These are phyloP conservation scores for Scheffersomyces stipitis DNA, from an alignment of 805 yeast genomes.

Conservation along the genomic window DNA sequence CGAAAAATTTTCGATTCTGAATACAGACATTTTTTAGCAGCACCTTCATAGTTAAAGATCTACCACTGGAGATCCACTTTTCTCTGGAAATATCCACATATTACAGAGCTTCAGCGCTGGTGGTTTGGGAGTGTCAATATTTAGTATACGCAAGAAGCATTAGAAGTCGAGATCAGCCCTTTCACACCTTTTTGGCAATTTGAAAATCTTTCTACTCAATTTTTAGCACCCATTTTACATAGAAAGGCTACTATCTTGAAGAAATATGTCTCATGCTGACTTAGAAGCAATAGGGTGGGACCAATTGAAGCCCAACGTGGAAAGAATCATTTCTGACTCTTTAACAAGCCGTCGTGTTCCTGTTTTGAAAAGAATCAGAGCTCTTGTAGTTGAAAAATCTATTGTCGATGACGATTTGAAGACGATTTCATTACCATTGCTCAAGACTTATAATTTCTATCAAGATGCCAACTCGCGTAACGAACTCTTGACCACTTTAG, in stretches of 20 bases:
- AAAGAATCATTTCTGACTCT: slow-evolving; percentile 28
- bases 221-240: no score
- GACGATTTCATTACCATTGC: slow-evolving; percentile 26
- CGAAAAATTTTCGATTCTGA: no score
- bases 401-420: slow-evolving; percentile 17
- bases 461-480: slow-evolving; percentile 51
- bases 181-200: no score
- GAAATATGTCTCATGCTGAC: slow-evolving; percentile 4
- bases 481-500: slow-evolving; percentile 41
- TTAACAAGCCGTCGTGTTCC: slow-evolving; percentile 35
- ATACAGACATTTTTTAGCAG: no score
- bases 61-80: no score
- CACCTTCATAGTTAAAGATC: no score
- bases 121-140: no score
- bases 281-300: slow-evolving; percentile 16
- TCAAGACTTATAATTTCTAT: slow-evolving; percentile 51
- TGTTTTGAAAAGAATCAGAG: slow-evolving; percentile 28
- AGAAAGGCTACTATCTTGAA: slow-evolving; percentile 1
- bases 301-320: slow-evolving; percentile 21
- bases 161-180: no score
- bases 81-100: no score
- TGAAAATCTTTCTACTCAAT: no score
- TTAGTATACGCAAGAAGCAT: no score
- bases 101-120: no score
- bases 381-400: slow-evolving; percentile 27